Evolutionary conservation across 768 basidiomycete species (phyloP).

Genomic region (Udeniomyces megalosporus): DNA sequence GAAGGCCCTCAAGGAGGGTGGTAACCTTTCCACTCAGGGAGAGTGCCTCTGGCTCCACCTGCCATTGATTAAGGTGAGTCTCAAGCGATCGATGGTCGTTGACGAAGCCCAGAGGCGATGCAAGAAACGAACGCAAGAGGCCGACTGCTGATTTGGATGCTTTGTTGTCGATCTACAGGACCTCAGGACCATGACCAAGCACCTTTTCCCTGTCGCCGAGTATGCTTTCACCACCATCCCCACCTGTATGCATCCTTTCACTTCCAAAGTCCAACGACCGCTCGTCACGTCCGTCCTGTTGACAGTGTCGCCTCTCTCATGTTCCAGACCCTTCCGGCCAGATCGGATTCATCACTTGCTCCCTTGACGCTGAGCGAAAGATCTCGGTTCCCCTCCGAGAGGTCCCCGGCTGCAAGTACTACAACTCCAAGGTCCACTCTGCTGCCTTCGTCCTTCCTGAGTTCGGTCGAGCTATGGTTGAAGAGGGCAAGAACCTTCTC

Average conservation of each 20-base stretch:
- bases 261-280: neutral
- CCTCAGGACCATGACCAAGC: constrained; percentile 49
- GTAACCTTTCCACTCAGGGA: constrained; percentile 86
- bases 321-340: constrained; percentile 69
- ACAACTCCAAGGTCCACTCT: constrained; percentile 62
- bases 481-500: constrained; percentile 49
- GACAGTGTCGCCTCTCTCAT: neutral
- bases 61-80: constrained; percentile 47
- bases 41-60: constrained; percentile 94
- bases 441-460: constrained; percentile 84
- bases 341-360: constrained; percentile 83
- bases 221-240: constrained; percentile 96
- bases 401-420: constrained; percentile 61
- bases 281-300: neutral
- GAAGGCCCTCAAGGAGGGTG: constrained; percentile 73
- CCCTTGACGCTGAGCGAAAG: constrained; percentile 53
- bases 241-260: constrained; percentile 38
- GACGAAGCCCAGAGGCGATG: too few species aligned
- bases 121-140: too few species aligned
- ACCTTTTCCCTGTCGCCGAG: constrained; percentile 62
- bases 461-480: constrained; percentile 59
- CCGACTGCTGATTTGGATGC: neutral
- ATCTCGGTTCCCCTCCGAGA: constrained; percentile 57
- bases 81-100: neutral
- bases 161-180: constrained; percentile 23